Percentiles rank a stretch among this genome's conserved stretches.
Conservation (phyloP, 1,284 basidiomycete species). For the Peniophora sp. region DNA sequence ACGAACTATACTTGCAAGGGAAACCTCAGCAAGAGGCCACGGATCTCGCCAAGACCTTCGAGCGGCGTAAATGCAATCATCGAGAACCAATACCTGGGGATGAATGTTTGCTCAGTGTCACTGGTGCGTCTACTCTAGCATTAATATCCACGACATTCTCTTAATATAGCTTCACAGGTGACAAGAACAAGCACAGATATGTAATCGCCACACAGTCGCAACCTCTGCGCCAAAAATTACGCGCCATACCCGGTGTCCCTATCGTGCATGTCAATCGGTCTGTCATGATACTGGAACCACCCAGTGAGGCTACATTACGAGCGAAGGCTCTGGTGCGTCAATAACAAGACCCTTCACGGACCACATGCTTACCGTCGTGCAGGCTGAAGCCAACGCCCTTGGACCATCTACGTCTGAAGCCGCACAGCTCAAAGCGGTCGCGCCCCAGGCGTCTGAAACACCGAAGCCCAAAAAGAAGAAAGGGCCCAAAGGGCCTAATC, state of each 20-base stretch:
- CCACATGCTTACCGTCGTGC: neutral
- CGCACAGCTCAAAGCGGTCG: constrained; percentile 24
- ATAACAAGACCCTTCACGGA: too few species aligned
- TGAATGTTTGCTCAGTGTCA: constrained; percentile 77
- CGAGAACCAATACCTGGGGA: constrained; percentile 72
- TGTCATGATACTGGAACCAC: constrained; percentile 86
- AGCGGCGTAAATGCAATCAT: constrained; percentile 93
- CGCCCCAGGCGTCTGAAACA: constrained; percentile 25
- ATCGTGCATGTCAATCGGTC: constrained; percentile 85
- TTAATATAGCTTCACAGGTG: too few species aligned
- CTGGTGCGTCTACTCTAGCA: constrained; percentile 48
- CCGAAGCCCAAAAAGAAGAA: constrained; percentile 53
- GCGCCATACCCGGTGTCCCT: constrained; percentile 73
- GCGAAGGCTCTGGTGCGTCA: constrained; percentile 60
- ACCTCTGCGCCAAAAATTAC: constrained; percentile 55
- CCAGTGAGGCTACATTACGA: constrained; percentile 66
- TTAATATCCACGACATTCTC: neutral
- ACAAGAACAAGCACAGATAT: constrained; percentile 88
- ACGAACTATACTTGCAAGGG: constrained; percentile 81
- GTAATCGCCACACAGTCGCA: constrained; percentile 77
- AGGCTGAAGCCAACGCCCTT: constrained; percentile 51
- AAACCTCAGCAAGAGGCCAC: constrained; percentile 63
- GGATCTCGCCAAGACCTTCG: constrained; percentile 88
- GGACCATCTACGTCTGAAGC: constrained; percentile 40
- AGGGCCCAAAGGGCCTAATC: constrained; percentile 85